Evolutionary conservation across 1,284 basidiomycete species (phyloP).

Genomic region (Dichomitus squalens): DNA sequence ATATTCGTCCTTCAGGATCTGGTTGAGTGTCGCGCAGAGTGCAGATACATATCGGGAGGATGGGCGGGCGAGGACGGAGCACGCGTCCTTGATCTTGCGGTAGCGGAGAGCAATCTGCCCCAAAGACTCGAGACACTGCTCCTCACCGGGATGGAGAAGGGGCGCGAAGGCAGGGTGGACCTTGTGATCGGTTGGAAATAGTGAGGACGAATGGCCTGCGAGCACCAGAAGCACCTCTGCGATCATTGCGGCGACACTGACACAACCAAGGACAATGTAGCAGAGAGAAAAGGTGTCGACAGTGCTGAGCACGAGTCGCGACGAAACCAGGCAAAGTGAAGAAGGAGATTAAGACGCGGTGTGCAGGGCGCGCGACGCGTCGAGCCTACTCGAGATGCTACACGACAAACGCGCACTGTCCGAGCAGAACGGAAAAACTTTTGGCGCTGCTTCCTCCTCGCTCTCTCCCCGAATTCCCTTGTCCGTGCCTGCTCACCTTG

Average conservation of each 20-base stretch:
- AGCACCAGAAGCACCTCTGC: slow-evolving; percentile 84
- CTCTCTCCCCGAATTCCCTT: background rate
- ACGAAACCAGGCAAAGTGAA: background rate
- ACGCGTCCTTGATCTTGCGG: slow-evolving; percentile 64
- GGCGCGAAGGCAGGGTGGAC: slow-evolving; percentile 68
- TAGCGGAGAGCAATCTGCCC: slow-evolving; percentile 75
- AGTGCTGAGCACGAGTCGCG: background rate
- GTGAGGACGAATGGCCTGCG: slow-evolving; percentile 80
- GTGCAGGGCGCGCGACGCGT: slow-evolving; percentile 16
- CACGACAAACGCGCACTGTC: background rate
- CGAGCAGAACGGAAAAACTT: slow-evolving; percentile 25
- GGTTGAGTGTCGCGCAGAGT: slow-evolving; percentile 69
- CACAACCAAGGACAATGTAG: background rate
- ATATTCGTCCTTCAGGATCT: slow-evolving; percentile 78
- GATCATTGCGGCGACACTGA: slow-evolving; percentile 54
- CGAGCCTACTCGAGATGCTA: slow-evolving; percentile 1
- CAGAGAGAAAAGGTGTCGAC: background rate
- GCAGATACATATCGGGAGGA: slow-evolving; percentile 78
- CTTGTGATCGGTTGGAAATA: slow-evolving; percentile 63
- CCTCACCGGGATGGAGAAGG: slow-evolving; percentile 85
- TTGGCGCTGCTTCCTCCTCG: background rate
- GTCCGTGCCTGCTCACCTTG: background rate
- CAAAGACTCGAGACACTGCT: slow-evolving; percentile 76
- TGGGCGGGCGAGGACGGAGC: slow-evolving; percentile 53
- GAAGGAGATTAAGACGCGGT: no score